phyloP scores from a whole-genome alignment of 169 alveolate species.

The Sarcocystis neurona region DNA sequence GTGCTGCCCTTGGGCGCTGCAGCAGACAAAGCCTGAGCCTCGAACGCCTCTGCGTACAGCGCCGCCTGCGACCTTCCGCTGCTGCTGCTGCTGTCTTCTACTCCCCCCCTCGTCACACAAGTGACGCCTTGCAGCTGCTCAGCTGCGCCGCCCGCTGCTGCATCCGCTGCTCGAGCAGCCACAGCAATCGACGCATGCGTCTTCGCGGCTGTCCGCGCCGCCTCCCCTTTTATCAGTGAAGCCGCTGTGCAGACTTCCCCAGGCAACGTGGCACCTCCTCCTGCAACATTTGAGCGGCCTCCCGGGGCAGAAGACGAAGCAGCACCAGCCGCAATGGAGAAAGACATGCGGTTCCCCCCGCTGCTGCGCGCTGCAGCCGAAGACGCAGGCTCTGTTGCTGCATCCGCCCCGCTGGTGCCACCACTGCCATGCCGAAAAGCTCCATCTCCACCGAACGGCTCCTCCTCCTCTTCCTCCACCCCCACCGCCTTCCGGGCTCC shows the following conservation, averaged over 20 bases:
- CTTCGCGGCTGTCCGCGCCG: neutral
- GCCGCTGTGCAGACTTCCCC: neutral
- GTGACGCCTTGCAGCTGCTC: too few relatives aligned
- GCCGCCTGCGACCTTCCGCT: neutral
- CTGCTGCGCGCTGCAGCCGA: too few relatives aligned
- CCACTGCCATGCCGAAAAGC: too few relatives aligned
- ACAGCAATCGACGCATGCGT: conserved; percentile 12
- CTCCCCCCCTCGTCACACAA: too few relatives aligned
- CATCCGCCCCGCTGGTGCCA: too few relatives aligned
- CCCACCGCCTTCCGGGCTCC: neutral
- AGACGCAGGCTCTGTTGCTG: too few relatives aligned
- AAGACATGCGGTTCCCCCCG: too few relatives aligned
- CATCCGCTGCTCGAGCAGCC: neutral
- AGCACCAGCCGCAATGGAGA: neutral
- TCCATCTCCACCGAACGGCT: too few relatives aligned
- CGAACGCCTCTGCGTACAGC: neutral
- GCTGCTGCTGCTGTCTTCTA: neutral
- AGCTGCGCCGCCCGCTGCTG: neutral
- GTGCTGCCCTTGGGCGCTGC: too few relatives aligned
- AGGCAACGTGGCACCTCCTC: neutral
- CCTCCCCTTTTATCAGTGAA: neutral
- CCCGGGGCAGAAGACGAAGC: neutral
- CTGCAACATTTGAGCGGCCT: neutral
- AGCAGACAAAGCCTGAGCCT: too few relatives aligned
- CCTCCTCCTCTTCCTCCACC: conserved; percentile 6